Base-by-base conservation (phyloP, 345 rosid genomes). In the Bruguiera sexangula region DNA sequence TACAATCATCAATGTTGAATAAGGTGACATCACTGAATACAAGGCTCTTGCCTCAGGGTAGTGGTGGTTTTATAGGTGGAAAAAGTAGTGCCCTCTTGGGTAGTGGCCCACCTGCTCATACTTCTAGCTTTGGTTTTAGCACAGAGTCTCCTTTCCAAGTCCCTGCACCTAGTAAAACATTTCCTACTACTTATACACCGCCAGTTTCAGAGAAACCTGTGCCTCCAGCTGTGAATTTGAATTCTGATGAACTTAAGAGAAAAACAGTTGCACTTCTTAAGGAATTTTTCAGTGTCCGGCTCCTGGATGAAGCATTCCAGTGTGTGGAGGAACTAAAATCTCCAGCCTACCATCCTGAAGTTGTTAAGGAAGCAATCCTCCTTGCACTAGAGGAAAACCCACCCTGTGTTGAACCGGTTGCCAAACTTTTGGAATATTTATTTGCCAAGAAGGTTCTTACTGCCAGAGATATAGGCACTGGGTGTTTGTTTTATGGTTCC, bases 81-180 rank as follows among this genome's bases (percentile, higher is more conserved):
- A 86, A 82, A 79, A 89, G 90, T 67, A 93, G 96, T 69, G 97
- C 90, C 57, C 70, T 91, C 60, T 70, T 94, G 78, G 96, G 96
- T 10, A 79, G 81, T 67, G 70, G 70, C 21, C 65, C 77, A 31
- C 48, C 83, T 60, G 68, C 81, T 63, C 75, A 73, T 36, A 76
- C 82, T 56, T 39, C 67, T 19, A 66, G 54, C 63, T 32, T 62
- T n/a, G 34, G 59, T 34, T n/a, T 75, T 24, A 72, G 68, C 68
- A 62, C 65, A 20, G 86, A 84, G 67, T 74, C 72, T 67, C 60
- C 74, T 31, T 65, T 73, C 36, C 84, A 78, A 66, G 53, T 31
- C 19, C 32, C 84, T 46, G 50, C 30, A 29, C 64, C 81, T 55
- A 52, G 73, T 62, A 80, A 59, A 80, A 53, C 79, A 36, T 62